Evolutionary conservation across 2,329 filamentous ascomycete species (phyloP).

Genomic region (Neonectria sp.): DNA sequence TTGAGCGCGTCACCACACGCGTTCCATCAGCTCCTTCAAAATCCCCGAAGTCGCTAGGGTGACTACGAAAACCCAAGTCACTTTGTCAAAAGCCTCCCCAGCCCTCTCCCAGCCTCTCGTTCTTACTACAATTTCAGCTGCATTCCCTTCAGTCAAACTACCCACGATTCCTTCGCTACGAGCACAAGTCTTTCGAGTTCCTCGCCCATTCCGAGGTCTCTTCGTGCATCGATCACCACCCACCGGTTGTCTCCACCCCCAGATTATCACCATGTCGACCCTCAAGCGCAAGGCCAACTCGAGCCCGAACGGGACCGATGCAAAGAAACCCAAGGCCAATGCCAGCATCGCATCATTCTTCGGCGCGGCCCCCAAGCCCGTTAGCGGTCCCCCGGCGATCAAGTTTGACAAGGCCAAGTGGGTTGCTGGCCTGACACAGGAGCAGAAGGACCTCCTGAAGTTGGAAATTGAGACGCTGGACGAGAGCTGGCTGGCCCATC

Average conservation of each 20-base stretch:
- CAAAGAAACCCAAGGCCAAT: conserved; percentile 82
- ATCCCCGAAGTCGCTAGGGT: conserved; percentile 37
- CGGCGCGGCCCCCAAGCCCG: conserved; percentile 71
- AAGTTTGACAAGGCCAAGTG: conserved; percentile 93
- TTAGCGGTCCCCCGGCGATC: conserved; percentile 51
- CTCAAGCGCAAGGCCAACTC: conserved; percentile 78
- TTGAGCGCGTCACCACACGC: conserved; percentile 43
- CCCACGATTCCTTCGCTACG: conserved; percentile 37
- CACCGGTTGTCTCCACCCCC: conserved; percentile 36
- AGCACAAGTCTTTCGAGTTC: conserved; percentile 28
- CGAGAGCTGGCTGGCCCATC: conserved; percentile 89
- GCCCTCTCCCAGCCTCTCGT: conserved; percentile 2
- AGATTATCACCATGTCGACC: conserved; percentile 62
- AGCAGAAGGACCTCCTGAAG: conserved; percentile 86
- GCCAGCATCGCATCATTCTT: conserved; percentile 94
- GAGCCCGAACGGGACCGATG: conserved; percentile 60
- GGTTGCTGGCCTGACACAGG: conserved; percentile 82
- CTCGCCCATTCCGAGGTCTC: conserved; percentile 36
- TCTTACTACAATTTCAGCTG: neutral
- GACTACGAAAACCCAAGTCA: conserved; percentile 32
- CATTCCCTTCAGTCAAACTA: conserved; percentile 14
- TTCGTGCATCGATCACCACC: conserved; percentile 37
- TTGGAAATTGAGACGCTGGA: conserved; percentile 94
- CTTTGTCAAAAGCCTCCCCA: conserved; percentile 1
- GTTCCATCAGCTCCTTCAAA: conserved; percentile 32